Percentiles rank a stretch among this genome's conserved stretches.
Conservation (phyloP, 305 asterid genomes). For the Ajuga reptans region DNA sequence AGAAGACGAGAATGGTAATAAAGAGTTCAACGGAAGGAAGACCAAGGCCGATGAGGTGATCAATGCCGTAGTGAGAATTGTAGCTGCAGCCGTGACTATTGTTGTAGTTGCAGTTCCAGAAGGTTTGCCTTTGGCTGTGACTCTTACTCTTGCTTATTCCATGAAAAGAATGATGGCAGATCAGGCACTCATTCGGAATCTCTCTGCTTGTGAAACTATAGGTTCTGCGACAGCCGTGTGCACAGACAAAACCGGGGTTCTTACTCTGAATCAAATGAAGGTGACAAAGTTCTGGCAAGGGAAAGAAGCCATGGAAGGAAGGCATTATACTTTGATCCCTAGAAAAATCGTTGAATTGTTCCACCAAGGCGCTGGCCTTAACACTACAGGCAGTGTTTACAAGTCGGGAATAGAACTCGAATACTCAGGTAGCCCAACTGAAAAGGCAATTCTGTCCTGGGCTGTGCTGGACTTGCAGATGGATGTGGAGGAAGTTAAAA, state of each 20-base stretch:
- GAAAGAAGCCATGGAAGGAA: neutral
- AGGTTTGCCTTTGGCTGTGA: too few relatives aligned
- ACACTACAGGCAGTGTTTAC: slow-evolving; percentile 41
- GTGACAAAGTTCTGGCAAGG: too few relatives aligned
- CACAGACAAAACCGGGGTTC: too few relatives aligned
- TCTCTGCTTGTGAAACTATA: too few relatives aligned
- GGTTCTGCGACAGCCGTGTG: too few relatives aligned
- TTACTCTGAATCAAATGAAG: too few relatives aligned
- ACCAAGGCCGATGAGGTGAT: slow-evolving; percentile 29
- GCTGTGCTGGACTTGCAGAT: slow-evolving; percentile 37
- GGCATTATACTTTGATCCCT: neutral
- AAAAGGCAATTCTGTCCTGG: slow-evolving; percentile 56
- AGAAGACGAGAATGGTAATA: slow-evolving; percentile 33
- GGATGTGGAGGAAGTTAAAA: slow-evolving; percentile 41
- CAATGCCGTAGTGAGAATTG: slow-evolving; percentile 38
- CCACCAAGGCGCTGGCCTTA: slow-evolving; percentile 37
- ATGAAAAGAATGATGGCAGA: too few relatives aligned
- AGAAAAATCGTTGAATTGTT: slow-evolving; percentile 28
- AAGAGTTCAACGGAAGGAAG: slow-evolving; percentile 29
- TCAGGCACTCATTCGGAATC: too few relatives aligned
- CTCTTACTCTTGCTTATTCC: too few relatives aligned
- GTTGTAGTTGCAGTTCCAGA: slow-evolving; percentile 51
- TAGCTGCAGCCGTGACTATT: slow-evolving; percentile 54
- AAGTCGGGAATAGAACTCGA: slow-evolving; percentile 21
- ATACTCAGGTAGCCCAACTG: slow-evolving; percentile 49